These are phyloP conservation scores for Fraxinus sp. DNA, from an alignment of 305 asterid genomes.

Conservation along the genomic window DNA sequence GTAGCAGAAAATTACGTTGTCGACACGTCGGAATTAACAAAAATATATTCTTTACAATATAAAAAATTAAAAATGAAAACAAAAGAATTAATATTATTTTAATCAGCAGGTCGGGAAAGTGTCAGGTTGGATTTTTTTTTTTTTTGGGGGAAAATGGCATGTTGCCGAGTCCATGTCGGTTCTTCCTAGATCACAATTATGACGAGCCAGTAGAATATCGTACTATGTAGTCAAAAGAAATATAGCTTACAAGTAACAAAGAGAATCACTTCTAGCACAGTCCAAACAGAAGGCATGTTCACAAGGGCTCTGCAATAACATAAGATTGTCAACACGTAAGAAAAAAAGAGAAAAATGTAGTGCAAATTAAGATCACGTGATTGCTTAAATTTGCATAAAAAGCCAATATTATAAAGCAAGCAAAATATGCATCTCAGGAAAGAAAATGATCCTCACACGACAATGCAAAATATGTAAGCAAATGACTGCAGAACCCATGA, in stretches of 20 bases:
- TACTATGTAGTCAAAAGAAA: not conserved
- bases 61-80: not conserved
- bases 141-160: not conserved
- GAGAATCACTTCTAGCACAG: constrained; percentile 86
- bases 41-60: not conserved
- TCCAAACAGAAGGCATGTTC: constrained; percentile 95
- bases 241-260: constrained; percentile 81
- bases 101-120: not conserved
- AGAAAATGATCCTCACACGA: not conserved
- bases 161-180: not conserved
- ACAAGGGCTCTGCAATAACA: constrained; percentile 84
- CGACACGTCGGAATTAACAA: not conserved
- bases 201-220: not conserved
- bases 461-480: not conserved
- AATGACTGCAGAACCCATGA: not conserved
- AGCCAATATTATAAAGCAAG: not conserved
- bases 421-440: not conserved
- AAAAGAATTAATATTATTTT: not conserved
- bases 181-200: not conserved
- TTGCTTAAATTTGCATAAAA: constrained; percentile 17
- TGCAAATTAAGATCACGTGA: not conserved
- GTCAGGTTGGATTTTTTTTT: not conserved
- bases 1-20: not conserved
- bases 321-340: constrained; percentile 22
- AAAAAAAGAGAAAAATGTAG: constrained; percentile 3